A percentile compares a stretch with the other conserved stretches of the same genome.
These are phyloP conservation scores for Crithidia acanthocephali DNA, from an alignment of 208 protist genomes.

Conservation along the genomic window DNA sequence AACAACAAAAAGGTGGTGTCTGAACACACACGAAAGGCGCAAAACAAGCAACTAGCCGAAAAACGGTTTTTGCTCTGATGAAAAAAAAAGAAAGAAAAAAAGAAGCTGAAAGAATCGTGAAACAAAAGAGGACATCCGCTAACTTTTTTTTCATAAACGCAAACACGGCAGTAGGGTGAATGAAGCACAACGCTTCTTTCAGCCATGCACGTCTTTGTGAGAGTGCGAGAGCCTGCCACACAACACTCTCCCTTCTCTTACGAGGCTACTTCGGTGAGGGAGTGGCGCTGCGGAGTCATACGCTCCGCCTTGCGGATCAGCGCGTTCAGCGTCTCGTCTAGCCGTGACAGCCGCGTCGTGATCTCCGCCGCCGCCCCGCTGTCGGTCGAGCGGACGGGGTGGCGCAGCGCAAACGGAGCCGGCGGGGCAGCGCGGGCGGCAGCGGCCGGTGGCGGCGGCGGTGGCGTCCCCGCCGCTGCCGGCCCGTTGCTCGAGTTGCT, in stretches of 20 bases:
- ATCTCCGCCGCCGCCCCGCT: constrained; percentile 12
- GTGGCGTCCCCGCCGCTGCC: neutral
- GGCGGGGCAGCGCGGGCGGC: constrained; percentile 10
- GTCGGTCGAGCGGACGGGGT: constrained; percentile 3
- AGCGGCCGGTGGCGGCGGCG: no score
- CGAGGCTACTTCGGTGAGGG: constrained; percentile 33
- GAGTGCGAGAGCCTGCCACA: no score
- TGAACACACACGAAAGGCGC: neutral
- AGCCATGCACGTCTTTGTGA: no score
- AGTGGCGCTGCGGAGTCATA: constrained; percentile 15
- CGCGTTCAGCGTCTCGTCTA: constrained; percentile 36
- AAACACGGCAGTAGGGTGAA: no score
- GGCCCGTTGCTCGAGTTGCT: constrained; percentile 11
- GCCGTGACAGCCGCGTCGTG: constrained; percentile 21
- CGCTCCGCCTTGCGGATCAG: constrained; percentile 40
- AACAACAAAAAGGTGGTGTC: constrained; percentile 12
- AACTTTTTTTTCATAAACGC: no score
- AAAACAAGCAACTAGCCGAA: neutral
- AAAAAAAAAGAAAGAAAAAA: no score
- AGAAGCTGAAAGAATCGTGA: neutral
- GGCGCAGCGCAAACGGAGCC: constrained; percentile 16
- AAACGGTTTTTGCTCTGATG: neutral
- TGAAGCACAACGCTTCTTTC: no score
- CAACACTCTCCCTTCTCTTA: no score
- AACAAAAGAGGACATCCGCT: no score